phyloP scores from a whole-genome alignment of 495 filamentous ascomycete genomes.

The Corynascus novoguineensis region DNA sequence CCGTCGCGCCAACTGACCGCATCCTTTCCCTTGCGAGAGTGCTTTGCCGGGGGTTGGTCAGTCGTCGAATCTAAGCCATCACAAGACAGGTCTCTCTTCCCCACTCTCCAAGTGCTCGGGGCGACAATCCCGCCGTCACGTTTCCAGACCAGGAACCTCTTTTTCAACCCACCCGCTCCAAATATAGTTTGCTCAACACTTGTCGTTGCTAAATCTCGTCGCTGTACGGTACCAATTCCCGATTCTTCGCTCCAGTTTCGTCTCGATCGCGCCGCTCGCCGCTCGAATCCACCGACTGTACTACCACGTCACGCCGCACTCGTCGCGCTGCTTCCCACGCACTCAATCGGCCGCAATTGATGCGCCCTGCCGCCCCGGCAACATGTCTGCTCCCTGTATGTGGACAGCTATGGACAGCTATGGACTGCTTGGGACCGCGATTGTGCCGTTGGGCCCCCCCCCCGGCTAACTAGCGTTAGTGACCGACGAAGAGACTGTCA shows the following conservation, averaged over 20 bases:
- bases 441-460: too few species aligned
- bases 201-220: background rate
- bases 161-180: background rate
- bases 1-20: too few species aligned
- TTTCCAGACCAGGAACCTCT: background rate
- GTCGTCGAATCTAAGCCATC: too few species aligned
- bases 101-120: background rate
- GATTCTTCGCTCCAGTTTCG: background rate
- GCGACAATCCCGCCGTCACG: background rate
- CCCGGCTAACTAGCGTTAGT: constrained; percentile 42
- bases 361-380: constrained; percentile 18
- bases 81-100: background rate
- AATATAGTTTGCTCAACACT: background rate
- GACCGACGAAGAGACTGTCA: constrained; percentile 56
- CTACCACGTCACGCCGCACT: background rate
- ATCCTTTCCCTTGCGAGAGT: too few species aligned
- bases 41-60: too few species aligned
- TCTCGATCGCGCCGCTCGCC: background rate
- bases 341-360: constrained; percentile 15
- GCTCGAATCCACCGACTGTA: background rate
- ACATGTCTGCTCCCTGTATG: constrained; percentile 32
- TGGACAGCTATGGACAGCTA: background rate
- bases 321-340: background rate
- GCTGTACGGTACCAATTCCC: background rate
- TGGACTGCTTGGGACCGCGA: background rate